These are phyloP conservation scores for Xylaria scruposa DNA, from an alignment of 495 filamentous ascomycete genomes.

Conservation along the genomic window DNA sequence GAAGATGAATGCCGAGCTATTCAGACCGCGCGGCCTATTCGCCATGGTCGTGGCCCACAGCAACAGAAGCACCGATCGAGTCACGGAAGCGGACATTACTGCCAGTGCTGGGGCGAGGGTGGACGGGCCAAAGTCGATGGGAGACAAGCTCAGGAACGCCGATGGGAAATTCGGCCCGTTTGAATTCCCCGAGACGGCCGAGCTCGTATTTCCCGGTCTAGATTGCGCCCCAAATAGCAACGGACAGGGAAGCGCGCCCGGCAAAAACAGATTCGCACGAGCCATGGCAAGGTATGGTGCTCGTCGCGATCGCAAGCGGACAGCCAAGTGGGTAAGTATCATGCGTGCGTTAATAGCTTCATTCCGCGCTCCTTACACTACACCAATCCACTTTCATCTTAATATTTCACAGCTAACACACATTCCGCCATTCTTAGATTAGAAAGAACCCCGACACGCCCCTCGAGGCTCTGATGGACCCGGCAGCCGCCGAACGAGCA, in stretches of 20 bases:
- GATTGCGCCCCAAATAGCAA: constrained; percentile 27
- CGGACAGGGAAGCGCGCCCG: constrained; percentile 37
- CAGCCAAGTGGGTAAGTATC: constrained; percentile 9
- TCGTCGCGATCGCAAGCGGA: not conserved
- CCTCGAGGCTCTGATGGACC: no score
- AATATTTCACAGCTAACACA: no score
- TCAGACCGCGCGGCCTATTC: constrained; percentile 65
- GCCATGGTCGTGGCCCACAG: constrained; percentile 66
- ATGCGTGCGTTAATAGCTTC: no score
- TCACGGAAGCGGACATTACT: constrained; percentile 27
- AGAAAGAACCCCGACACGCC: no score
- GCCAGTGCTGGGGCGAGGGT: not conserved
- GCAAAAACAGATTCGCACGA: constrained; percentile 9
- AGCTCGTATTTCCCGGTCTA: constrained; percentile 36
- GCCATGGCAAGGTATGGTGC: not conserved
- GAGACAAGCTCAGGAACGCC: constrained; percentile 21
- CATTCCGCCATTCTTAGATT: no score
- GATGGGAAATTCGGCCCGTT: constrained; percentile 37
- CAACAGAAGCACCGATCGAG: constrained; percentile 25
- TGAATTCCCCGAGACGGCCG: constrained; percentile 37
- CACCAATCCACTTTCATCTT: no score
- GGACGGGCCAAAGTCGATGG: constrained; percentile 1
- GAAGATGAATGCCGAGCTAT: constrained; percentile 63
- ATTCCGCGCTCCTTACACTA: no score
- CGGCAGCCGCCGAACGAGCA: no score